A percentile compares a stretch with the other conserved stretches of the same genome.
Evolutionary conservation across 208 protist genomes (phyloP).

Genomic region (Crithidia acanthocephali): DNA sequence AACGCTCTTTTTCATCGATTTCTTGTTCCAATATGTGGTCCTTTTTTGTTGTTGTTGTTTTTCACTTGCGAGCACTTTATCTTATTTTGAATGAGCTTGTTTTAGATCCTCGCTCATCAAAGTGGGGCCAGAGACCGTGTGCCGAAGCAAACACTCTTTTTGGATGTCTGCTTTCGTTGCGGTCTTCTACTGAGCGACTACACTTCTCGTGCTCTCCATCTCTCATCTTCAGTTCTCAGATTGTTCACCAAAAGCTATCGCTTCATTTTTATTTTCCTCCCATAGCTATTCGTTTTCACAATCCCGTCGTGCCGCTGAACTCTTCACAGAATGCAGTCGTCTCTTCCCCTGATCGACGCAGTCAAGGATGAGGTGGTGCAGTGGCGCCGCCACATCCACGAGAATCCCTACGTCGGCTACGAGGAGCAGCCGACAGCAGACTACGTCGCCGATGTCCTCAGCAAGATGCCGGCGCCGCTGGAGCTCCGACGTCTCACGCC

Average conservation of each 20-base stretch:
- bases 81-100: too few species aligned
- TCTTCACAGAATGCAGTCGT: conserved; percentile 4
- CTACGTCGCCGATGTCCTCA: conserved; percentile 63
- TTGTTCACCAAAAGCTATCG: background rate
- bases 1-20: too few species aligned
- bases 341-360: conserved; percentile 13
- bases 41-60: too few species aligned
- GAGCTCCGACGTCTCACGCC: conserved; percentile 55
- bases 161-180: too few species aligned
- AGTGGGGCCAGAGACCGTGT: too few species aligned
- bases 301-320: background rate
- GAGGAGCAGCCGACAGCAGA: conserved; percentile 75
- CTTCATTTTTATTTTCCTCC: background rate
- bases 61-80: too few species aligned
- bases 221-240: background rate
- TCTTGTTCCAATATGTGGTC: too few species aligned
- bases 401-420: conserved; percentile 59
- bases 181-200: too few species aligned
- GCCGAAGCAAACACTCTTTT: too few species aligned
- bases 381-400: conserved; percentile 84
- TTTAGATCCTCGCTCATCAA: too few species aligned
- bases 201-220: background rate
- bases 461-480: conserved; percentile 51
- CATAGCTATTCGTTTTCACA: background rate
- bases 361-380: conserved; percentile 48